Evolutionary conservation across 176 grass and related monocot species (phyloP), one percentile per base, ranked within the genome.

Genomic region (Saccharum officinarum): DNA sequence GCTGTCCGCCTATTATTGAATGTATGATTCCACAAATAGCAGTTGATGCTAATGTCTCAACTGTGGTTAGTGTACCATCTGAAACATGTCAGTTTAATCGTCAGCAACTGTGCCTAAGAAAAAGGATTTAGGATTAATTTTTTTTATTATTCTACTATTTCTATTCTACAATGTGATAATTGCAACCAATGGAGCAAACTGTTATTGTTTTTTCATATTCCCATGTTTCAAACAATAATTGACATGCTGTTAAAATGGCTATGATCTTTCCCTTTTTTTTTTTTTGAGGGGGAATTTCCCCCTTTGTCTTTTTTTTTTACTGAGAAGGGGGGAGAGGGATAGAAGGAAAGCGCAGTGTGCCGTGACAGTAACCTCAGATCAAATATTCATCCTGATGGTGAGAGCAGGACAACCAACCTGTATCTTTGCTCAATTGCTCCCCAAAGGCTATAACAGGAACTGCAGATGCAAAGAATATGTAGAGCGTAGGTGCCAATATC

Each of bases 401-500:
- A 60, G 75, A 77, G 34, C 30, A 81, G 50, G 59, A 59, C 4
- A 74, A 16, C 72, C 62, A 70, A 79, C 92, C 90, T 84, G 92
- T 97, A 71, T 88, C 87, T 85, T 90, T 90, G 82, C 94, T 94
- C 41, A 97, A 41, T 90, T 97, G 94, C 80, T 92, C 94, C 55
- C 92, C 92, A 76, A 94, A 97, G 80, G 92, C 87, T 42, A 94
- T 90, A 69, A 97, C 92, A 59, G 95, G 92, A 75, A 97, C 86
- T 18, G 95, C 90, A 36, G 90, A 97, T 31, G 95, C 88, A 65
- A 97, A 94, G 73, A 97, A 97, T 59, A 94, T 92, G 67, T 91
- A 97, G 65, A 92, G 50, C 5, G 92, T 97, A 31, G 95, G 95
- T 66, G 95, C 92, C 67, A 97, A 63, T 91, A 97, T 97, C 81